Base-by-base conservation (phyloP, 176 grass and related monocot genomes). In the Triticum dicoccoides region DNA sequence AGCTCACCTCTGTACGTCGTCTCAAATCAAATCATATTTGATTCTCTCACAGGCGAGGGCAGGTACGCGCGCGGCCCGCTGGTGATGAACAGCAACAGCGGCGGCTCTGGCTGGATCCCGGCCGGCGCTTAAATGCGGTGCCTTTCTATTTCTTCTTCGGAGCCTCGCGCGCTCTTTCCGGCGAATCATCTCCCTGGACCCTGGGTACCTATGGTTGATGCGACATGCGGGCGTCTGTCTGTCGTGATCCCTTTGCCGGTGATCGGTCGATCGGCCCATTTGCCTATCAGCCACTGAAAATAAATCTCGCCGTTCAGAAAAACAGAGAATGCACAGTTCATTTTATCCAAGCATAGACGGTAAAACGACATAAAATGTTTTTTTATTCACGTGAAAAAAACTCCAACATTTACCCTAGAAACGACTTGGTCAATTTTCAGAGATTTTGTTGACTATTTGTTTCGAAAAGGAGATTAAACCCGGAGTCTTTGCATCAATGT, bases 21-120 rank as follows among this genome's bases (percentile, higher is more conserved):
- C 2, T 76, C 70, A 73, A 76, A 51, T 76, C 24, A 75, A 75
- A 75, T 75, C 71, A 27, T 74, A 47, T 49, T 75, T 9, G 23
- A 23, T 17, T 27, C 72, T 5, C 47, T 75, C 42, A 75, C 72
- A 24, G 72, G 72, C 1, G 3, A 75, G 23, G 72, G 42, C 39
- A 25, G 71, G 13, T 30, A 37, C 29, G 8, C 47, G 23, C 42
- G 17, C 17, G 5, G 51, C 51, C 14, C 51, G 73, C 73, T 18
- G 73, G 24, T 18, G 73, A 76, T 76, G 73, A 76, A 29, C 44
- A 76, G 8, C 24, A 29, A 7, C 14, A 58, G 54, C 17, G 54
- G 52, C 52, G 15, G 52, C 17, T 56, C 52, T 56, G 52, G 52
- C 5, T 52, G 52, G 52, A 56, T 56, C 6, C 52, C 2, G 51